Percentiles rank a stretch among this genome's conserved stretches.
Conservation (phyloP, 1,139 yeast species). For the Eremothecium coryli region DNA sequence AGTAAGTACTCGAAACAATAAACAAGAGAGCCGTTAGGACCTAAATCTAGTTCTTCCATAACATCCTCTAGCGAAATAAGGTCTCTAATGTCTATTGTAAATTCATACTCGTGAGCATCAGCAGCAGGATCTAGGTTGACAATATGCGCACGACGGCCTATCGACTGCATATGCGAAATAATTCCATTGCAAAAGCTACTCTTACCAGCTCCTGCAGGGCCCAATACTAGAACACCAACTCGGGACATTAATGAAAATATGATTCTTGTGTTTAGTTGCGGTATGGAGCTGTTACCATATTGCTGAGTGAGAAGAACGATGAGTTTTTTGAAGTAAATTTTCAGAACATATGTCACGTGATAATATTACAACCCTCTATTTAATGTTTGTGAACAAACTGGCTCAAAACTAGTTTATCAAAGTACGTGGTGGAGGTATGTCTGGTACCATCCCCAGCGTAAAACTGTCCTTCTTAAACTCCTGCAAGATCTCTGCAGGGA, state of each 20-base stretch:
- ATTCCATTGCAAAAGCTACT: constrained; percentile 85
- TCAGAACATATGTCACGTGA: too few species aligned
- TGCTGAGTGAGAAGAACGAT: too few species aligned
- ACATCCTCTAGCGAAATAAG: constrained; percentile 86
- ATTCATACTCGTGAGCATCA: constrained; percentile 82
- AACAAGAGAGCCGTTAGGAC: constrained; percentile 91
- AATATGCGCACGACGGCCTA: constrained; percentile 88
- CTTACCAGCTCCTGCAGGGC: constrained; percentile 98
- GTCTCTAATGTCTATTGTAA: constrained; percentile 87
- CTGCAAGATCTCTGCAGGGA: constrained; percentile 37
- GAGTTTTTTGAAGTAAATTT: too few species aligned
- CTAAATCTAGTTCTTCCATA: constrained; percentile 90
- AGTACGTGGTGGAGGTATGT: constrained; percentile 58
- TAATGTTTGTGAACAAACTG: too few species aligned
- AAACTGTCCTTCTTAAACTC: constrained; percentile 48
- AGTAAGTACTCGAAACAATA: constrained; percentile 87
- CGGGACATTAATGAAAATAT: constrained; percentile 54
- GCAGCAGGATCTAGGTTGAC: constrained; percentile 98
- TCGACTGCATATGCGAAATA: constrained; percentile 77
- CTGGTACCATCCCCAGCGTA: constrained; percentile 65
- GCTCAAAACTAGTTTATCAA: constrained; percentile 12
- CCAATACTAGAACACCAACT: constrained; percentile 89
- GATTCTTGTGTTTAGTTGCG: not conserved
- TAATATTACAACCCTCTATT: too few species aligned
- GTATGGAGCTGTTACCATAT: too few species aligned